A percentile compares a stretch with the other conserved stretches of the same genome.
phyloP scores from a whole-genome alignment of 140 eudicot genomes.

The Erigeron philadelphicus region DNA sequence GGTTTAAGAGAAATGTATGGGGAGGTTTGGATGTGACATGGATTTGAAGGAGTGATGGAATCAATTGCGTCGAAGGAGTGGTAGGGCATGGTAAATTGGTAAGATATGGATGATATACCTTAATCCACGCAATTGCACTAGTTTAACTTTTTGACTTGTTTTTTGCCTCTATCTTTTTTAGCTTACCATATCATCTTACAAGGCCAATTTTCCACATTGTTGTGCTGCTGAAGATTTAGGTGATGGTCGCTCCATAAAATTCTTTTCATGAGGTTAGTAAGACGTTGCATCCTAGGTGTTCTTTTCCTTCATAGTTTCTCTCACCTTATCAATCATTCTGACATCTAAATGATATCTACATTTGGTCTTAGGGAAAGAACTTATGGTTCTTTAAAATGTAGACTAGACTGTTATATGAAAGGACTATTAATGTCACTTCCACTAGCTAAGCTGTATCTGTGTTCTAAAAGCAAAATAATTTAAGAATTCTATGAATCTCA shows the following conservation, averaged over 20 bases:
- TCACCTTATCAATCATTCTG: not conserved
- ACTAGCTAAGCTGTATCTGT: slow-evolving; percentile 4
- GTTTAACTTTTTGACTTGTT: not conserved
- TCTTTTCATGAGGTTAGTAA: not conserved
- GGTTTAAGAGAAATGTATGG: not conserved
- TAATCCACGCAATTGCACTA: not conserved
- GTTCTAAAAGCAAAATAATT: not conserved
- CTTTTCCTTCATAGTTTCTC: slow-evolving; percentile 5
- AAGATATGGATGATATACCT: slow-evolving; percentile 15
- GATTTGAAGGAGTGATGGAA: slow-evolving; percentile 4
- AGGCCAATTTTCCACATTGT: not conserved
- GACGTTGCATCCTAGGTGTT: not conserved
- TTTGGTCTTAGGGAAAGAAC: not conserved
- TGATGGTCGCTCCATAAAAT: not conserved
- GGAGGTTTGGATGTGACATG: not conserved
- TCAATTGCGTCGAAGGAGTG: not conserved
- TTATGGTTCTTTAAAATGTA: not conserved
- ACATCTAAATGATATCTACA: not conserved
- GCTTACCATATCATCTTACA: slow-evolving; percentile 1
- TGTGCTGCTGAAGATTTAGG: slow-evolving; percentile 4
- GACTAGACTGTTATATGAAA: slow-evolving; percentile 3
- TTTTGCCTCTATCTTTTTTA: not conserved
- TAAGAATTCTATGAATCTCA: not conserved
- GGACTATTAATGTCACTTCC: not conserved
- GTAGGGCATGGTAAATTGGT: slow-evolving; percentile 9